phyloP scores from a whole-genome alignment of 2,329 filamentous ascomycete genomes.

The Metarhizium sp. region DNA sequence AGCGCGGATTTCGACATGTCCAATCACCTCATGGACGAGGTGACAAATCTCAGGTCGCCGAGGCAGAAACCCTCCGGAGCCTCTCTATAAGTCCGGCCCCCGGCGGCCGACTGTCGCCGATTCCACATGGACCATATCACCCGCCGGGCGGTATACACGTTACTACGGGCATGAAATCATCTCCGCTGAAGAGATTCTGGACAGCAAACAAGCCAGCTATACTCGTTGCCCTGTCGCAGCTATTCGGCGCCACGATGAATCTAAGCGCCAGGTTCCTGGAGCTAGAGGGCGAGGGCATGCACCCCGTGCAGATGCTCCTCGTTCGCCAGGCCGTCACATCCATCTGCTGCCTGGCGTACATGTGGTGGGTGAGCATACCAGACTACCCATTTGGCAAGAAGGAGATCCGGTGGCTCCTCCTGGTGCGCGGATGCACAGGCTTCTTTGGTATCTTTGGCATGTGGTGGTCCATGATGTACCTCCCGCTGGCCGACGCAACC shows the following conservation, averaged over 20 bases:
- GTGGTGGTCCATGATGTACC: constrained; percentile 59
- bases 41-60: constrained; percentile 1
- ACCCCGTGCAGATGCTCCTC: constrained; percentile 80
- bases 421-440: constrained; percentile 61
- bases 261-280: constrained; percentile 69
- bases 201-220: constrained; percentile 60
- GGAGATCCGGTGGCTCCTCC: constrained; percentile 57
- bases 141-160: neutral
- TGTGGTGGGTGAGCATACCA: constrained; percentile 60
- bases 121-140: constrained; percentile 7
- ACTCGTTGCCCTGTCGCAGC: constrained; percentile 63
- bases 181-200: constrained; percentile 39
- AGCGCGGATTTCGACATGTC: neutral
- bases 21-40: constrained; percentile 1
- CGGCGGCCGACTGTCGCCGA: constrained; percentile 10
- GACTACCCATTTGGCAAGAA: constrained; percentile 61
- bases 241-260: constrained; percentile 83
- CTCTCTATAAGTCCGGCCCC: constrained; percentile 14
- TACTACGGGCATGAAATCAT: neutral
- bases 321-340: constrained; percentile 68
- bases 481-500: constrained; percentile 78
- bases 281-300: constrained; percentile 59
- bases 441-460: constrained; percentile 72
- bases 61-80: constrained; percentile 4
- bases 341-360: constrained; percentile 57